A percentile compares a stretch with the other conserved stretches of the same genome.
These are phyloP conservation scores for Entomortierella parvispora DNA, from an alignment of 192 early-diverging fungal genomes.

Conservation along the genomic window DNA sequence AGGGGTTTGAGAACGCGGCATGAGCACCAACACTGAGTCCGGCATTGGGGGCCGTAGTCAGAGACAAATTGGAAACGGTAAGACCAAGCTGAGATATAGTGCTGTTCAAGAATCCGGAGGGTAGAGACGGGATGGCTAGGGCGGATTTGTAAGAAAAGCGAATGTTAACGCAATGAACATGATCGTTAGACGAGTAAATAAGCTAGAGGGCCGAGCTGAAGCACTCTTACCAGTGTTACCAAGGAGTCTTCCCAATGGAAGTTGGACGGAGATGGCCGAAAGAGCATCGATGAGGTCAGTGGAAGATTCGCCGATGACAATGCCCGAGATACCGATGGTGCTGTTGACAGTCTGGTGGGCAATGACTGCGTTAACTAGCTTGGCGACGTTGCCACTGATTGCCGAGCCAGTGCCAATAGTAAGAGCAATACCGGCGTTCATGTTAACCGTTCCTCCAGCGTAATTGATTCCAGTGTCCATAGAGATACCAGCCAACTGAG, in stretches of 20 bases:
- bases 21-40: slow-evolving; percentile 20
- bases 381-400: slow-evolving; percentile 14
- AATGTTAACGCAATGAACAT: too few relatives aligned
- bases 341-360: slow-evolving; percentile 11
- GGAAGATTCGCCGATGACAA: slow-evolving; percentile 7
- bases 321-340: slow-evolving; percentile 11
- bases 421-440: slow-evolving; percentile 17
- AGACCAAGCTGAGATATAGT: slow-evolving; percentile 13
- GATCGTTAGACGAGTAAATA: not conserved
- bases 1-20: slow-evolving; percentile 13
- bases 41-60: slow-evolving; percentile 14
- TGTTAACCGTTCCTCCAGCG: slow-evolving; percentile 7
- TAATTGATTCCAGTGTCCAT: slow-evolving; percentile 17
- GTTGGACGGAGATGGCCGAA: slow-evolving; percentile 5
- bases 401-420: slow-evolving; percentile 10
- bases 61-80: slow-evolving; percentile 1
- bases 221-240: not conserved
- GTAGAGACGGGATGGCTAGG: not conserved
- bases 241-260: slow-evolving; percentile 16
- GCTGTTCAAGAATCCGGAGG: slow-evolving; percentile 8
- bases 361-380: slow-evolving; percentile 20
- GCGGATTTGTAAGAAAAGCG: not conserved
- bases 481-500: slow-evolving; percentile 6
- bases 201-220: too few relatives aligned
- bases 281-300: slow-evolving; percentile 13